A percentile compares a stretch with the other conserved stretches of the same genome.
Conservation (phyloP, 257 asterid genomes). For the Solanum gandarillasii region DNA sequence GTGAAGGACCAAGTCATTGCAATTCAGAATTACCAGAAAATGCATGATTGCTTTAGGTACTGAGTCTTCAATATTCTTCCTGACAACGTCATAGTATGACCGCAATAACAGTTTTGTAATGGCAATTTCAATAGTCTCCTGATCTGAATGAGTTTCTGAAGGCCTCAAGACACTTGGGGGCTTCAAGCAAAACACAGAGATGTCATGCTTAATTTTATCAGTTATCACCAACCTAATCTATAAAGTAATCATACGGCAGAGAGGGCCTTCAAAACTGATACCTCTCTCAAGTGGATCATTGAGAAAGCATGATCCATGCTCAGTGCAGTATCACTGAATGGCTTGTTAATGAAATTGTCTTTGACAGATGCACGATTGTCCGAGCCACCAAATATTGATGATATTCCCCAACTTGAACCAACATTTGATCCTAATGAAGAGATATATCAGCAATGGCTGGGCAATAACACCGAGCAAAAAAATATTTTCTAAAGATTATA, state of each 20-base stretch:
- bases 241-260: not conserved
- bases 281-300: conserved; percentile 81
- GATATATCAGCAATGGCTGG: not conserved
- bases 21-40: conserved; percentile 53
- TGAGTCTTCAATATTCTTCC: conserved; percentile 69
- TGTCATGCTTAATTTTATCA: not conserved
- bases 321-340: conserved; percentile 42
- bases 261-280: conserved; percentile 4
- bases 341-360: conserved; percentile 46
- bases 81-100: conserved; percentile 81
- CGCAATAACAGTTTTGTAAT: conserved; percentile 52
- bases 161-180: conserved; percentile 84
- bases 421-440: conserved; percentile 33
- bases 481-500: not conserved
- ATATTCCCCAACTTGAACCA: conserved; percentile 83
- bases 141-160: conserved; percentile 61
- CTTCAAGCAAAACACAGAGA: conserved; percentile 19
- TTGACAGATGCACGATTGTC: conserved; percentile 44
- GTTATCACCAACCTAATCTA: not conserved
- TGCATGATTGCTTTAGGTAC: conserved; percentile 94
- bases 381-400: conserved; percentile 81
- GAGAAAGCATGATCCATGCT: conserved; percentile 44
- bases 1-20: not conserved
- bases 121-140: conserved; percentile 56
- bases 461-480: not conserved